Evolutionary conservation across 2,329 filamentous ascomycete species (phyloP).

Genomic region (Cladorrhinum sp.): DNA sequence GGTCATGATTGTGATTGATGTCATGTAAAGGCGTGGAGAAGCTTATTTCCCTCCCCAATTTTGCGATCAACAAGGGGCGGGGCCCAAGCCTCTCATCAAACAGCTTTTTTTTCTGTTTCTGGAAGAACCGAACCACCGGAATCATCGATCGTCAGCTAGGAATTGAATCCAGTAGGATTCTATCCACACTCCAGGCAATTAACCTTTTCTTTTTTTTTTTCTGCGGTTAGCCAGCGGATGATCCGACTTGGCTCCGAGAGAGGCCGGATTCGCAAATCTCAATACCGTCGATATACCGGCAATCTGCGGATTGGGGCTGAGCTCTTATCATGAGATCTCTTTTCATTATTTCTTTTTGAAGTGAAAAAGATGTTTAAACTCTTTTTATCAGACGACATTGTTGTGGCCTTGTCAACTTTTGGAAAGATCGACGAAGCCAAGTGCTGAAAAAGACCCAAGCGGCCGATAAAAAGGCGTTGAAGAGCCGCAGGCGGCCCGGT

Average conservation of each 20-base stretch:
- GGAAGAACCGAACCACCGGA: neutral
- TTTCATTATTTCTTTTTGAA: neutral
- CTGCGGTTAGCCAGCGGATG: too few relatives aligned
- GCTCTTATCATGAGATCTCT: neutral
- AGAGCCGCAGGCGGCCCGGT: neutral
- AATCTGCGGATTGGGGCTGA: neutral
- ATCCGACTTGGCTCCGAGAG: neutral
- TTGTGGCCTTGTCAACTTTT: neutral
- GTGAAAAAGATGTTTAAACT: neutral
- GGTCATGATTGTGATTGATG: neutral
- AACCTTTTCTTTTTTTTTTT: too few relatives aligned
- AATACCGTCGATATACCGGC: neutral
- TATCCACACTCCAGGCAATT: neutral
- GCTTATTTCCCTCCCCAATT: constrained; percentile 1
- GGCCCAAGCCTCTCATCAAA: neutral
- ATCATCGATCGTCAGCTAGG: neutral
- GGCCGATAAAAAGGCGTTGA: neutral
- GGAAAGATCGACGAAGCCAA: neutral
- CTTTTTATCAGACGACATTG: neutral
- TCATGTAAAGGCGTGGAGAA: neutral
- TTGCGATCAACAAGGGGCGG: neutral
- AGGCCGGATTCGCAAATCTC: neutral
- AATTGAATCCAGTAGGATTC: neutral
- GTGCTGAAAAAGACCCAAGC: neutral
- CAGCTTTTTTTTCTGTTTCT: neutral